Conservation (phyloP, 257 asterid genomes). For the Buddleja alternifolia region DNA sequence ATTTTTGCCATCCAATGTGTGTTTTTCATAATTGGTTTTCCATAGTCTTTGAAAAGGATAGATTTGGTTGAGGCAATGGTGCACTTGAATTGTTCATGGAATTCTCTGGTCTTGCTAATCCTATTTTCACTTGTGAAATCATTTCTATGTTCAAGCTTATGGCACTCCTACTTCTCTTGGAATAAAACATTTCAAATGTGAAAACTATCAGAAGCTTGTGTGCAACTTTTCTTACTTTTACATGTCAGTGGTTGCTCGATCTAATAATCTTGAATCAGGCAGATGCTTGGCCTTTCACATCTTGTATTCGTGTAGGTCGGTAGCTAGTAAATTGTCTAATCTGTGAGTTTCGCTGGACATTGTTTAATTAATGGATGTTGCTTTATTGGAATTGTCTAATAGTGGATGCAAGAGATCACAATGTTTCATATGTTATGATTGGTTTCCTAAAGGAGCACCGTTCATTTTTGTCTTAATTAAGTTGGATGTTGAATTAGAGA, state of each 20-base stretch:
- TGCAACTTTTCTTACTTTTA: neutral
- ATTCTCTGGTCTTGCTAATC: neutral
- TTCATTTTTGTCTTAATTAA: slow-evolving; percentile 14
- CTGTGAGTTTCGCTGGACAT: neutral
- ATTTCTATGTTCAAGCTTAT: slow-evolving; percentile 7
- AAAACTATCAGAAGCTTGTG: neutral
- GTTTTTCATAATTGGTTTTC: slow-evolving; percentile 1
- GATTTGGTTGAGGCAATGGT: slow-evolving; percentile 7
- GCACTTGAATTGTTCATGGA: neutral
- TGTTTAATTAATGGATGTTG: neutral
- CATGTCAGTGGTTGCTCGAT: slow-evolving; percentile 3
- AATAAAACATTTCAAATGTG: neutral
- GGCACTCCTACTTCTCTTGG: neutral
- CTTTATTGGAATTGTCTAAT: neutral
- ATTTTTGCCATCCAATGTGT: slow-evolving; percentile 6
- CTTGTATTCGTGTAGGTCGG: slow-evolving; percentile 9
- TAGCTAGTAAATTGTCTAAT: slow-evolving; percentile 13
- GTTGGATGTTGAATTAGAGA: slow-evolving; percentile 3
- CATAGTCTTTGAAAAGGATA: neutral
- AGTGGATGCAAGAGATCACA: slow-evolving; percentile 12
- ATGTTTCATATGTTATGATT: neutral
- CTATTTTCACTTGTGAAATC: neutral
- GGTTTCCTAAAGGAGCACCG: neutral
- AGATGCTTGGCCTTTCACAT: neutral
- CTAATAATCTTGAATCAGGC: slow-evolving; percentile 8